Evolutionary conservation across 495 filamentous ascomycete species (phyloP), one percentile per base, ranked within the genome.

Genomic region (Neurospora tetrasperma): DNA sequence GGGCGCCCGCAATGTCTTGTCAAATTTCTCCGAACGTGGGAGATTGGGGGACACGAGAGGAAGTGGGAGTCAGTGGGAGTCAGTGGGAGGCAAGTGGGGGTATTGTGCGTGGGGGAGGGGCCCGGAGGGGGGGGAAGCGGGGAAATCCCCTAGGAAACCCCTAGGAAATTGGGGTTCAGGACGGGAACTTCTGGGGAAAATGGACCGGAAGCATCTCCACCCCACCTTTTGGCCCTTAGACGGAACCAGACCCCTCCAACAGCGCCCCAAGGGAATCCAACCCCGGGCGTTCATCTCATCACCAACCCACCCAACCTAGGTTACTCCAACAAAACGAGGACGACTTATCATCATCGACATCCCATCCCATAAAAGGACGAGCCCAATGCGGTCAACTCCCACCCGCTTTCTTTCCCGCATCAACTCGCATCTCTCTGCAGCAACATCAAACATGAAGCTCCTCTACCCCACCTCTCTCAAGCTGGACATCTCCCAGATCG

Each of bases 381-480:
- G 44, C 48, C 54, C 14, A 35, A 66, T 66, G 54, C 35, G 54
- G 54, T 66, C 54, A 35, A 66, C 54, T 66, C 54, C 54, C 23
- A 18, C 54, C 54, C 27, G 14, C 31, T 66, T 66, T 9, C 54
- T 66, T 35, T 66, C 54, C 54, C 6, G 12, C 54, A 66, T 66
- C 14, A 66, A 66, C 54, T 66, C 54, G 27, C 54, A 66, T 66
- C 27, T 66, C 35, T 66, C 54, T 14, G 46, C 46, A 1, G 46
- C 48, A 27, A 1, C 39, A 39, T 18, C 42, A 20, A 78, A 72
- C 41, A 89, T 89, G 87, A 89, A 90, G 79, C 84, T 90, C 78
- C 86, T 89, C 40, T 90, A 90, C 79, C 88, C 88, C 62, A 89
- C 84, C 69, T 88, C 88, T 8, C 82, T 89, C 72, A 78, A 79